Percentiles rank a stretch among this genome's conserved stretches.
Conservation (phyloP, 2,329 filamentous ascomycete species). For the Coniella lustricola region DNA sequence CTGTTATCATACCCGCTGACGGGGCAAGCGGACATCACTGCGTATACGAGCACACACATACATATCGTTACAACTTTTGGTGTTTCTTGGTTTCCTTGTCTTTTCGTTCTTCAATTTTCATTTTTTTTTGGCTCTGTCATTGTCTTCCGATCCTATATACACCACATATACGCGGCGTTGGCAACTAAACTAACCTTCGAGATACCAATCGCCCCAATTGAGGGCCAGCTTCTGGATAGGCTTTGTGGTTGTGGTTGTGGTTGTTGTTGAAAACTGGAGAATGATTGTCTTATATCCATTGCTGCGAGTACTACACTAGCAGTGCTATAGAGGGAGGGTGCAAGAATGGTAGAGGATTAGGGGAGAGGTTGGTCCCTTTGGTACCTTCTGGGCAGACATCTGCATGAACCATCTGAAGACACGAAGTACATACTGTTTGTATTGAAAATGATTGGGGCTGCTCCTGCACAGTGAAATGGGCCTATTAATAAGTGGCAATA, state of each 20-base stretch:
- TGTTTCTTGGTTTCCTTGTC: not conserved
- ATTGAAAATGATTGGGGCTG: too few relatives aligned
- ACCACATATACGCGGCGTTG: conserved; percentile 17
- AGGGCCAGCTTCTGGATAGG: conserved; percentile 8
- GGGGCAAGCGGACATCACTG: conserved; percentile 1
- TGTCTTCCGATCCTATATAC: not conserved
- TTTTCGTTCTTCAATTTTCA: not conserved
- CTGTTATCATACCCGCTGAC: conserved; percentile 1
- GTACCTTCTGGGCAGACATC: too few relatives aligned
- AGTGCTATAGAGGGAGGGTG: too few relatives aligned
- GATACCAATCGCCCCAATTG: conserved; percentile 22
- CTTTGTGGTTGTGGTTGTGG: not conserved
- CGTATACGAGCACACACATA: conserved; percentile 12
- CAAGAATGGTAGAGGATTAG: too few relatives aligned
- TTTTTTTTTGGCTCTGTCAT: not conserved
- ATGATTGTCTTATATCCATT: not conserved
- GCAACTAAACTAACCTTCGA: conserved; percentile 16
- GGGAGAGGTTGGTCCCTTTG: too few relatives aligned
- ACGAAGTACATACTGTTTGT: too few relatives aligned
- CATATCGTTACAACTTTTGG: conserved; percentile 9
- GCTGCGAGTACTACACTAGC: not conserved
- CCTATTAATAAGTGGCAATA: too few relatives aligned
- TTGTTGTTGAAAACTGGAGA: conserved; percentile 4
- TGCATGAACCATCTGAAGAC: too few relatives aligned
- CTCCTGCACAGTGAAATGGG: too few relatives aligned